A percentile compares a stretch with the other conserved stretches of the same genome.
These are phyloP conservation scores for Stemphylium vesicarium DNA, from an alignment of 2,329 filamentous ascomycete species.

Conservation along the genomic window DNA sequence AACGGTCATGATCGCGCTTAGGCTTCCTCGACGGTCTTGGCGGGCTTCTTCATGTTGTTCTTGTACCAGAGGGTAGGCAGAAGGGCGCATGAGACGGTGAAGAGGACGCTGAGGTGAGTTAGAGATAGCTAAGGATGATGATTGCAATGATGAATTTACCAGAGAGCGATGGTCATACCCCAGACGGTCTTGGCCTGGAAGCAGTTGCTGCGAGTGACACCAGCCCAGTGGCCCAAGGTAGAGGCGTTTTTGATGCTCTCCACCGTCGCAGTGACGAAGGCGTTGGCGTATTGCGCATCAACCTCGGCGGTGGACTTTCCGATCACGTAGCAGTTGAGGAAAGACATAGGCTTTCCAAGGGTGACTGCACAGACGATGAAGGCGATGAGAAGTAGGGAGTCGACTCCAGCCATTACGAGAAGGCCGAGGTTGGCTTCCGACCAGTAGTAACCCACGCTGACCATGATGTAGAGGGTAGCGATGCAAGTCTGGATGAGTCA, in stretches of 20 bases:
- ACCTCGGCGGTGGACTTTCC: conserved; percentile 54
- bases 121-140: background rate
- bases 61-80: conserved; percentile 58
- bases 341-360: conserved; percentile 80
- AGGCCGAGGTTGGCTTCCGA: conserved; percentile 79
- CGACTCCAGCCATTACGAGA: conserved; percentile 71
- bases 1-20: conserved; percentile 10
- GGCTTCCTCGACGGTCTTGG: conserved; percentile 45
- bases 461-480: conserved; percentile 74
- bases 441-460: conserved; percentile 78
- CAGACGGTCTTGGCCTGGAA: conserved; percentile 86
- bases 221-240: conserved; percentile 62
- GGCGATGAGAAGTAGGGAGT: conserved; percentile 74
- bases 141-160: conserved; percentile 53
- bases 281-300: conserved; percentile 57
- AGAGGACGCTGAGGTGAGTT: conserved; percentile 49
- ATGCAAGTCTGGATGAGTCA: conserved; percentile 70
- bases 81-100: conserved; percentile 53
- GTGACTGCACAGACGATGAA: conserved; percentile 78
- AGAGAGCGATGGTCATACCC: conserved; percentile 82
- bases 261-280: conserved; percentile 60
- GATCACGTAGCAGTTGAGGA: conserved; percentile 72
- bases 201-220: conserved; percentile 69
- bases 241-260: conserved; percentile 60
- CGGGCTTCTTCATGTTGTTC: conserved; percentile 51